These are phyloP conservation scores for Euphorbia celastroides DNA, from an alignment of 441 rosid species.

Conservation along the genomic window DNA sequence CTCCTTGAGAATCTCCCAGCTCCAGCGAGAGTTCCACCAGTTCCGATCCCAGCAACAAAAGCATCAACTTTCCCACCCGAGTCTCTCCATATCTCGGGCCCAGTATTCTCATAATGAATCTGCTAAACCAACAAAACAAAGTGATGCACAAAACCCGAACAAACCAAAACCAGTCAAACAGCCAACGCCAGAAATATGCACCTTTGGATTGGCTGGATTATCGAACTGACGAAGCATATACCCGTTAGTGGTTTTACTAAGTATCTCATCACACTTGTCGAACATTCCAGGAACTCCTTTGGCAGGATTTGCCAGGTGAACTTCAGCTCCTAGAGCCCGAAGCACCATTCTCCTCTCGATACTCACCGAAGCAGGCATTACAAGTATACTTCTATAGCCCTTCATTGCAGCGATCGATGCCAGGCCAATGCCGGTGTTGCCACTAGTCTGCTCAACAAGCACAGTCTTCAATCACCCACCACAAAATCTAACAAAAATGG, in stretches of 20 bases:
- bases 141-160: background rate
- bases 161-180: background rate
- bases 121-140: conserved; percentile 15
- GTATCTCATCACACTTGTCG: conserved; percentile 37
- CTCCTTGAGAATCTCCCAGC: conserved; percentile 73
- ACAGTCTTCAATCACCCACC: conserved; percentile 35
- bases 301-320: conserved; percentile 40
- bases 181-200: no score
- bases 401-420: conserved; percentile 67
- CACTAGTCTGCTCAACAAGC: conserved; percentile 57
- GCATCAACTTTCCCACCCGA: conserved; percentile 66
- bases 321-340: conserved; percentile 69
- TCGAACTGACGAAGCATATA: conserved; percentile 41
- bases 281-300: no score
- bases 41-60: conserved; percentile 67
- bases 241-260: conserved; percentile 49
- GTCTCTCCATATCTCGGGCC: conserved; percentile 87
- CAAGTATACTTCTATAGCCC: conserved; percentile 53
- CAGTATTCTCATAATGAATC: conserved; percentile 80
- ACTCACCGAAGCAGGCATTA: conserved; percentile 51
- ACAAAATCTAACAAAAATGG: conserved; percentile 3
- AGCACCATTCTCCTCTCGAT: conserved; percentile 59
- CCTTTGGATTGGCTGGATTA: conserved; percentile 68
- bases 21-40: conserved; percentile 82
- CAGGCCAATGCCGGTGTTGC: conserved; percentile 73